phyloP scores from a whole-genome alignment of 2,329 filamentous ascomycete genomes.

The Fusarium clavum region DNA sequence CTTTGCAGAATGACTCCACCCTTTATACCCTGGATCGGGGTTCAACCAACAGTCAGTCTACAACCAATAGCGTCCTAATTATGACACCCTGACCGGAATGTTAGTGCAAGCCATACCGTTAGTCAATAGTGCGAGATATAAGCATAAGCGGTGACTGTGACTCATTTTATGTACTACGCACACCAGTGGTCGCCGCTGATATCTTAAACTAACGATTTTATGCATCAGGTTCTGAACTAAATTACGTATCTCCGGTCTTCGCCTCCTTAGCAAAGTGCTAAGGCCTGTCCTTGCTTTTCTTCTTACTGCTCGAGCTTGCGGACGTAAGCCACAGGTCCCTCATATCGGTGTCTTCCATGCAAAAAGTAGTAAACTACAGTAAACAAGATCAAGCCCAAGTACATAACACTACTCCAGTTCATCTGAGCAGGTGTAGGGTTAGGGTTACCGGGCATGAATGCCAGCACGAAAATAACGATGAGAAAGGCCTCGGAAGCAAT shows the following conservation, averaged over 20 bases:
- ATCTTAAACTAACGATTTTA: neutral
- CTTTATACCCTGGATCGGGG: neutral
- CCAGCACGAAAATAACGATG: constrained; percentile 35
- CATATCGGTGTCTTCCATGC: constrained; percentile 29
- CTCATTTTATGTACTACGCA: neutral
- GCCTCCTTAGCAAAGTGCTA: too few species aligned
- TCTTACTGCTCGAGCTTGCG: constrained; percentile 21
- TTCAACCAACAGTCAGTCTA: neutral
- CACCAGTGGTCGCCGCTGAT: neutral
- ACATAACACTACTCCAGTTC: constrained; percentile 43
- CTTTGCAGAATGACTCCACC: neutral
- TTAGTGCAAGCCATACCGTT: neutral
- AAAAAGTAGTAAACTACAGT: constrained; percentile 32
- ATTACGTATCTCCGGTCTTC: neutral
- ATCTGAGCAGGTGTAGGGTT: constrained; percentile 30
- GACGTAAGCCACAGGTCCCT: constrained; percentile 37
- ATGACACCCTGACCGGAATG: neutral
- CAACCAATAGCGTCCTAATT: neutral
- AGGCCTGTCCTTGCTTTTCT: neutral
- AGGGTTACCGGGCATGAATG: constrained; percentile 40
- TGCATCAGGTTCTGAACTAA: rapidly evolving
- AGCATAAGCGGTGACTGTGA: neutral
- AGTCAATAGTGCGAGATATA: rapidly evolving
- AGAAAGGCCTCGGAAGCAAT: constrained; percentile 36
- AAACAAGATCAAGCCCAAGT: constrained; percentile 9